Percentiles rank a stretch among this genome's conserved stretches.
These are phyloP conservation scores for Thermoascus crustaceus DNA, from an alignment of 2,329 filamentous ascomycete genomes.

Conservation along the genomic window DNA sequence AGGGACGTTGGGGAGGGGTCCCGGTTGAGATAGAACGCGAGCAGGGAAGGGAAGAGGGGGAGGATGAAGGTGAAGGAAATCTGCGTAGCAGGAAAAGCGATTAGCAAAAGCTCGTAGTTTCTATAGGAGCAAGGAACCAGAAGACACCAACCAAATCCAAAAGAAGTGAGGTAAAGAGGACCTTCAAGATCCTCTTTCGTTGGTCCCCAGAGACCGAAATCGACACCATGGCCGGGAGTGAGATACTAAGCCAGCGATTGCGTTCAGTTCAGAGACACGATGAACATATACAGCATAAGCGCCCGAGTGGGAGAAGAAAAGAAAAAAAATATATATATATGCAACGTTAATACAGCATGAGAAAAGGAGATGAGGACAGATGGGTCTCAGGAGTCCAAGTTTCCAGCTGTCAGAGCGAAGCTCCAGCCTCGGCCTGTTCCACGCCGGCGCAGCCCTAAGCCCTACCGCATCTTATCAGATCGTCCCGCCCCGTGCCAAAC, in stretches of 20 bases:
- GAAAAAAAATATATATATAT: conserved; percentile 1
- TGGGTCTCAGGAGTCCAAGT: background rate
- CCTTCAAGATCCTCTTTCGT: conserved; percentile 74
- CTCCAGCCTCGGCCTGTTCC: too few species aligned
- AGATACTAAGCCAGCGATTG: background rate
- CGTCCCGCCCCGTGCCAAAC: too few species aligned
- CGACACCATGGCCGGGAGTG: conserved; percentile 23
- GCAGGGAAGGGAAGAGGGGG: conserved; percentile 86
- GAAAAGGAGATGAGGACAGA: background rate
- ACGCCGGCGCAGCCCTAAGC: too few species aligned
- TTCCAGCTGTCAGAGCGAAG: background rate
- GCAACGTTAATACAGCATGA: conserved; percentile 2
- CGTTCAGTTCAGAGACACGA: background rate
- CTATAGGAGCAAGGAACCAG: too few species aligned
- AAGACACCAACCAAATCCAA: conserved; percentile 66
- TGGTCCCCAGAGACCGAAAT: conserved; percentile 35
- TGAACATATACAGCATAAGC: conserved; percentile 3
- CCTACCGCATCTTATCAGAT: too few species aligned
- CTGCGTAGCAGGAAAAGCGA: conserved; percentile 39
- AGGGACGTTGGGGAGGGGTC: conserved; percentile 59
- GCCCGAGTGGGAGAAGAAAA: conserved; percentile 1
- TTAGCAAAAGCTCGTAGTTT: conserved; percentile 6
- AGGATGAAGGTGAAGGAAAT: conserved; percentile 98
- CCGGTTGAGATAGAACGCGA: conserved; percentile 89
- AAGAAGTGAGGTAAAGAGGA: conserved; percentile 81